These are phyloP conservation scores for Macroventuria anomochaeta DNA, from an alignment of 2,329 filamentous ascomycete genomes.

Conservation along the genomic window DNA sequence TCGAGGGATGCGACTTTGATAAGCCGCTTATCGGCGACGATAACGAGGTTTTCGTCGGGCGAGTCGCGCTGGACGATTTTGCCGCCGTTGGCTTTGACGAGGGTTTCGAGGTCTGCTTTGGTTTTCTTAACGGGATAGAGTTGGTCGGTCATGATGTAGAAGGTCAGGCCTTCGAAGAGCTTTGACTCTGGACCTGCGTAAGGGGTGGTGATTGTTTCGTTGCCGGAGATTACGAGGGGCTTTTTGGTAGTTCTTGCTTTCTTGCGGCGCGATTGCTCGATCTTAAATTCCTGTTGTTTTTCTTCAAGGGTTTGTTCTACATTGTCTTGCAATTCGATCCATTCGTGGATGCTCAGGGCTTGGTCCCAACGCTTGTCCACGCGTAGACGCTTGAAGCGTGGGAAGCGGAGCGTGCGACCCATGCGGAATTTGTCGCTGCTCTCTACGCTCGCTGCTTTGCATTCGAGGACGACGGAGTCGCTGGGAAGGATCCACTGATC, in stretches of 20 bases:
- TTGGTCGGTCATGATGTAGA: conserved; percentile 84
- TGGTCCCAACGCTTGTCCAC: conserved; percentile 85
- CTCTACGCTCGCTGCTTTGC: conserved; percentile 83
- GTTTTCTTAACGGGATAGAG: conserved; percentile 71
- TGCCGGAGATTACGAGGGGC: conserved; percentile 75
- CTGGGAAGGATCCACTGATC: conserved; percentile 92
- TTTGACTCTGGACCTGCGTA: conserved; percentile 66
- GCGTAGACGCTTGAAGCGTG: conserved; percentile 81
- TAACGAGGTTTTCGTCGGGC: conserved; percentile 67
- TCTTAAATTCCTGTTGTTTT: conserved; percentile 72
- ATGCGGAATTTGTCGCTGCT: conserved; percentile 79
- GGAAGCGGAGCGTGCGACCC: conserved; percentile 83
- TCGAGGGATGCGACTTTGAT: conserved; percentile 85
- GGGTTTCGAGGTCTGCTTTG: conserved; percentile 78
- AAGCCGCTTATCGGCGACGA: conserved; percentile 78
- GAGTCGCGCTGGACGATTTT: conserved; percentile 76
- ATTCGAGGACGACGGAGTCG: conserved; percentile 84
- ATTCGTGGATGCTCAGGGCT: conserved; percentile 79
- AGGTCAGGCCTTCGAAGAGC: conserved; percentile 77
- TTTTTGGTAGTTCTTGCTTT: conserved; percentile 68
- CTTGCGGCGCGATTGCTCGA: conserved; percentile 71
- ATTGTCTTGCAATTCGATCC: conserved; percentile 71
- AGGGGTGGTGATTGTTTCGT: conserved; percentile 55
- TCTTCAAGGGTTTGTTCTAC: conserved; percentile 74
- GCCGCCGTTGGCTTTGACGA: conserved; percentile 86